Base-by-base conservation (phyloP, 805 yeast species). In the Candida silvatica region DNA sequence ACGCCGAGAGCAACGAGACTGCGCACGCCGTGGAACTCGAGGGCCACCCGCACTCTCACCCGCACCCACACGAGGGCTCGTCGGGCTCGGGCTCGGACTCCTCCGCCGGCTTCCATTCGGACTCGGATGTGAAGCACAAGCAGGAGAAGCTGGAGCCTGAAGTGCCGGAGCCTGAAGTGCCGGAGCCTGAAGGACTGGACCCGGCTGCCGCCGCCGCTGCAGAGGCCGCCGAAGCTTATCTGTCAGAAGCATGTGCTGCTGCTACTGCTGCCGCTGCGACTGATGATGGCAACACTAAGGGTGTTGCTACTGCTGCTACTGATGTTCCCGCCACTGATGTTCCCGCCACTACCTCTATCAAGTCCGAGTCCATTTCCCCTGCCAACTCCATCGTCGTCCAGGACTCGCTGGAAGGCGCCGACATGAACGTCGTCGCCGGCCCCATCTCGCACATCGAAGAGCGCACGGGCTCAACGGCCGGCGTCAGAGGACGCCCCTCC, bases 401-500 rank as follows among this genome's bases (percentile, higher is more conserved):
- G 11, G 24, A 22, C 24, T 12, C 7, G 7, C 11, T 8, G 24
- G 12, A 22, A 7, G 24, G 24, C 12, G 11, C 7, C 7, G 24
- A 22, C 7, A 7, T 8, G 11, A 12, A 22, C 12, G n/a, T n/a
- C n/a, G n/a, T n/a, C n/a, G n/a, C n/a, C n/a, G n/a, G n/a, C n/a
- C n/a, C n/a, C n/a, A n/a, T n/a, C n/a, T 12, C 7, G 11, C 24
- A 22, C 12, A 7, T 8, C 12, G 24, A 12, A 22, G 24, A 22
- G 24, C 7, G 12, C 24, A 12, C 24, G 12, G 24, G 12, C 11
- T 8, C 11, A 8, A 22, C 24, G 11, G 11, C 7, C 24, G 35
- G 6, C 40, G 37, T 19, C 40, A n/a, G n/a, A n/a, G 24, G 24
- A 22, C 7, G 33, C 12, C n/a, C 43, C 16, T 52, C 59, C 3